phyloP scores from a whole-genome alignment of 1,139 yeast species.

The Groenewaldozyma auringiensis region DNA sequence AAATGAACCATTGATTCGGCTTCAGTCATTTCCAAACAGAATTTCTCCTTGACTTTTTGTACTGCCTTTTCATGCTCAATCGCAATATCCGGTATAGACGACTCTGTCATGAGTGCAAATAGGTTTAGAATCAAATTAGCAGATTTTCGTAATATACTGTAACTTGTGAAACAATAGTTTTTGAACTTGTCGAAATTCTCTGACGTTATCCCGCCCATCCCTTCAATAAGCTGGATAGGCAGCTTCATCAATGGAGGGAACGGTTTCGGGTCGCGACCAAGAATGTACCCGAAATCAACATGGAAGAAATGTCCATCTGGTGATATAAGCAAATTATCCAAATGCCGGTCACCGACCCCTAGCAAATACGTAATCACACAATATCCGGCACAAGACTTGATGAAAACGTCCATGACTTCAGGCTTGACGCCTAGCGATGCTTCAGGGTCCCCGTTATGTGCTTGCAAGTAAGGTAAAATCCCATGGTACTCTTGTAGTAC shows the following conservation, averaged over 20 bases:
- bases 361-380: constrained; percentile 91
- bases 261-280: constrained; percentile 96
- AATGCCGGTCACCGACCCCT: constrained; percentile 96
- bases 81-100: constrained; percentile 82
- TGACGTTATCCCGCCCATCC: constrained; percentile 90
- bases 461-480: constrained; percentile 60
- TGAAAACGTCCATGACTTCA: constrained; percentile 85
- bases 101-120: constrained; percentile 90
- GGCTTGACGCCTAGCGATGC: constrained; percentile 68
- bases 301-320: constrained; percentile 85
- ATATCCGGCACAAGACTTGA: constrained; percentile 94
- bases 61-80: constrained; percentile 68
- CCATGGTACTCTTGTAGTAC: constrained; percentile 65
- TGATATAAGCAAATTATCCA: constrained; percentile 71
- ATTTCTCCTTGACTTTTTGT: constrained; percentile 87
- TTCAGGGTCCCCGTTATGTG: constrained; percentile 52
- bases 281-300: constrained; percentile 94
- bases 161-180: constrained; percentile 90
- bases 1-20: constrained; percentile 93
- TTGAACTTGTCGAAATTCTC: constrained; percentile 81
- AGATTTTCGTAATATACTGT: constrained; percentile 80
- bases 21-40: constrained; percentile 86
- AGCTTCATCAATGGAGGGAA: constrained; percentile 97
- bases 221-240: constrained; percentile 94
- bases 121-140: constrained; percentile 83